Percentiles rank a stretch among this genome's conserved stretches.
Conservation (phyloP, 1,284 basidiomycete species). For the Boletus sp. region DNA sequence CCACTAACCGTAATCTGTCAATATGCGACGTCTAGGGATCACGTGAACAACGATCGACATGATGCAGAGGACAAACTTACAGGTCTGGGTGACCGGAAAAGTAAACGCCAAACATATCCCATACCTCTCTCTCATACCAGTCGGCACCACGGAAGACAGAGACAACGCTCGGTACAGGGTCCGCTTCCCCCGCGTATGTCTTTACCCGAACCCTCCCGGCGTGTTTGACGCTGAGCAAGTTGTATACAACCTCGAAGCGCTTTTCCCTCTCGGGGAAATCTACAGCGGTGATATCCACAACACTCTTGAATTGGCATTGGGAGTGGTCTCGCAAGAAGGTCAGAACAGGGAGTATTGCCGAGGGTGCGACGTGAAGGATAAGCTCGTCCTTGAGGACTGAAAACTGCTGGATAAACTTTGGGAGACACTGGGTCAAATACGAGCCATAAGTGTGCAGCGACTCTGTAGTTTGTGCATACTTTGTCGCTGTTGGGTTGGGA, state of each 20-base stretch:
- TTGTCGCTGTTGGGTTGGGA: constrained; percentile 73
- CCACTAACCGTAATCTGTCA: constrained; percentile 90
- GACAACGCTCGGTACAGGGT: constrained; percentile 84
- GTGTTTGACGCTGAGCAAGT: constrained; percentile 80
- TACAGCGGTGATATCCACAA: constrained; percentile 93
- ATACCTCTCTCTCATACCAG: constrained; percentile 98
- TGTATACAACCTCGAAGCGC: constrained; percentile 97
- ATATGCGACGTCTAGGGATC: constrained; percentile 75
- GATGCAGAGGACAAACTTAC: constrained; percentile 42
- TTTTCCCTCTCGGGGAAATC: constrained; percentile 93
- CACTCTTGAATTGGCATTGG: constrained; percentile 90
- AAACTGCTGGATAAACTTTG: constrained; percentile 96
- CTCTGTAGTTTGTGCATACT: constrained; percentile 67
- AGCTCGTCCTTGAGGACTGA: constrained; percentile 98
- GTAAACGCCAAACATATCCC: constrained; percentile 98
- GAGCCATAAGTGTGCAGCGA: constrained; percentile 86
- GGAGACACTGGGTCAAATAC: constrained; percentile 86
- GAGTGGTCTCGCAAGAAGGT: constrained; percentile 96
- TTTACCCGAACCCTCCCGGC: constrained; percentile 90
- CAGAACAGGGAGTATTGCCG: constrained; percentile 80
- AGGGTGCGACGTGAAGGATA: constrained; percentile 83
- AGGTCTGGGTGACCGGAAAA: constrained; percentile 96
- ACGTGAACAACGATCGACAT: constrained; percentile 13
- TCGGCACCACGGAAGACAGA: constrained; percentile 88
- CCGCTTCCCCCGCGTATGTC: constrained; percentile 96